These are phyloP conservation scores for Strobilomyces dryophilus DNA, from an alignment of 768 basidiomycete genomes.

Conservation along the genomic window DNA sequence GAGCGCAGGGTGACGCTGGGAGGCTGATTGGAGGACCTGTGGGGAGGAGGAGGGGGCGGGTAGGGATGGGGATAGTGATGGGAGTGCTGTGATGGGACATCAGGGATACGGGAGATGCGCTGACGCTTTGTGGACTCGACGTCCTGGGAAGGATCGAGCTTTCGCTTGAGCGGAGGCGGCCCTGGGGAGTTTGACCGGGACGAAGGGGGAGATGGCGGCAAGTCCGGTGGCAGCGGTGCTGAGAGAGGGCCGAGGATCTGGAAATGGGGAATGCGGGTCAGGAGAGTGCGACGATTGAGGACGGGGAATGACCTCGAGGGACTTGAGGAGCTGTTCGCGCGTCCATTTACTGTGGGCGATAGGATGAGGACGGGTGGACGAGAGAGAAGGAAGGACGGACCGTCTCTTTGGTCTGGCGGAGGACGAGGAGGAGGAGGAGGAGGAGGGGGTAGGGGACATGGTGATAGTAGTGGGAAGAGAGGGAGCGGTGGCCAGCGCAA, in stretches of 20 bases:
- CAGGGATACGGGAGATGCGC: slow-evolving; percentile 24
- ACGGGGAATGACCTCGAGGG: slow-evolving; percentile 34
- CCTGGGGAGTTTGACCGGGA: slow-evolving; percentile 42
- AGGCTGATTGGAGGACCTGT: slow-evolving; percentile 21
- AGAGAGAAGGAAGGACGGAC: not conserved
- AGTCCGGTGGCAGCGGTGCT: slow-evolving; percentile 39
- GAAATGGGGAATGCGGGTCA: slow-evolving; percentile 11
- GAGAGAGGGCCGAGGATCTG: slow-evolving; percentile 41
- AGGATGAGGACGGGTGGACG: slow-evolving; percentile 22
- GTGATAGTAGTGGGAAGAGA: slow-evolving; percentile 36
- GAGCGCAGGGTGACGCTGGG: slow-evolving; percentile 30
- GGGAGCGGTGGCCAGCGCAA: slow-evolving; percentile 38
- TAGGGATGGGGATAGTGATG: slow-evolving; percentile 29
- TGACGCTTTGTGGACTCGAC: slow-evolving; percentile 28
- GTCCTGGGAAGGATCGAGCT: slow-evolving; percentile 28
- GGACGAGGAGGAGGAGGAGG: slow-evolving; percentile 21
- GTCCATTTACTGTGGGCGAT: slow-evolving; percentile 30
- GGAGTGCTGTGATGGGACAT: slow-evolving; percentile 26
- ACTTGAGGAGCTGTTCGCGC: slow-evolving; percentile 37
- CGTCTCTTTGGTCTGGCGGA: slow-evolving; percentile 24
- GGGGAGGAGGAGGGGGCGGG: slow-evolving; percentile 16
- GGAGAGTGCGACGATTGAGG: slow-evolving; percentile 7
- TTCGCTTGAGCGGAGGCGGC: slow-evolving; percentile 36
- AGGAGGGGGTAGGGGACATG: slow-evolving; percentile 29
- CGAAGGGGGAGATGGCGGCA: slow-evolving; percentile 44